A percentile compares a stretch with the other conserved stretches of the same genome.
Conservation (phyloP, 2,329 filamentous ascomycete species). For the Corinectria fuckeliana region DNA sequence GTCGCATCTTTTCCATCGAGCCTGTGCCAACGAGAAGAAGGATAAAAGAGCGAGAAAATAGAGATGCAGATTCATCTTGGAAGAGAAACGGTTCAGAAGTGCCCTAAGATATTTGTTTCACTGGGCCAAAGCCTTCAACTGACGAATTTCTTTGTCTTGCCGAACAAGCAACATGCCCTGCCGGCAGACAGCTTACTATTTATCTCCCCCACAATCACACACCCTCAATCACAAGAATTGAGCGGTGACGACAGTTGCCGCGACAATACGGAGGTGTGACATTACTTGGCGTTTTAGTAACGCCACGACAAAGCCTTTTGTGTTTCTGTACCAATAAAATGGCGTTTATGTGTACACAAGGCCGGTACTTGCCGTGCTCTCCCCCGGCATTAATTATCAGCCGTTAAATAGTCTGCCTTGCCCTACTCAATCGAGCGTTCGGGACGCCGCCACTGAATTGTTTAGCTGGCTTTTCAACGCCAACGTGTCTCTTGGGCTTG, state of each 20-base stretch:
- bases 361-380: neutral
- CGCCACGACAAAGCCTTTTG: neutral
- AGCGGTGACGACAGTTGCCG: neutral
- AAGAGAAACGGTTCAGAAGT: neutral
- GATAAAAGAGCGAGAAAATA: neutral
- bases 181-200: neutral
- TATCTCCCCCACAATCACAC: neutral
- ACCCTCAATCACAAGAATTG: neutral
- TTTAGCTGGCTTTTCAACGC: too few relatives aligned
- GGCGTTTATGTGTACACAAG: neutral
- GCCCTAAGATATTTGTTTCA: neutral
- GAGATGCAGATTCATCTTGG: slow-evolving; percentile 17
- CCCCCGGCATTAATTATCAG: neutral
- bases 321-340: neutral
- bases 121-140: neutral
- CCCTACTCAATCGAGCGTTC: too few relatives aligned
- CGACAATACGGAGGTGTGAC: slow-evolving; percentile 3
- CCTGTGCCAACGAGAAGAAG: neutral
- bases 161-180: neutral
- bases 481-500: too few relatives aligned
- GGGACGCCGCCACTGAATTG: too few relatives aligned
- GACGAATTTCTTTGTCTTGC: neutral
- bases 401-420: neutral
- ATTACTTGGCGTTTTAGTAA: neutral
- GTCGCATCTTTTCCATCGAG: slow-evolving; percentile 12